Conservation (phyloP, 2,329 filamentous ascomycete species). For the Chrysosporium keratinophilum region DNA sequence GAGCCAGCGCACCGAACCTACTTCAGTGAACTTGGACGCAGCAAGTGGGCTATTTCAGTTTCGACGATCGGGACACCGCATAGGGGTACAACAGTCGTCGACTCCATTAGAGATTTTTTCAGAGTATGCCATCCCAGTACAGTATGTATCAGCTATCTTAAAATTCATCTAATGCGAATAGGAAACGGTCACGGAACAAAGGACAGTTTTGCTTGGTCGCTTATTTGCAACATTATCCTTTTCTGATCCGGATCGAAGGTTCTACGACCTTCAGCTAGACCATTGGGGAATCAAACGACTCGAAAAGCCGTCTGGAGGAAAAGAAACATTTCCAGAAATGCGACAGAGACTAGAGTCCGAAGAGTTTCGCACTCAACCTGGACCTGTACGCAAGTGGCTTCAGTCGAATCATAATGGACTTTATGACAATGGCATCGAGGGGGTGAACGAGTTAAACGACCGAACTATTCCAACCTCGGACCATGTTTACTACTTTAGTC, state of each 20-base stretch:
- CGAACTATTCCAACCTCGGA: background rate
- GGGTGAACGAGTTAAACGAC: background rate
- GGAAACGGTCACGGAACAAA: background rate
- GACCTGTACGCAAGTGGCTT: background rate
- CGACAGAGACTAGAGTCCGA: background rate
- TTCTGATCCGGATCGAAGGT: background rate
- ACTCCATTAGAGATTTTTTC: background rate
- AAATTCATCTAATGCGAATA: background rate
- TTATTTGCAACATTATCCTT: background rate
- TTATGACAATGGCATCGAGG: background rate
- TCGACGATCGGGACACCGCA: background rate
- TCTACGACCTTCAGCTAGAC: background rate
- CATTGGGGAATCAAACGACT: background rate
- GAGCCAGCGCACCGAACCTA: background rate
- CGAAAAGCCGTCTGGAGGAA: background rate
- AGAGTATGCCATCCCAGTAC: background rate
- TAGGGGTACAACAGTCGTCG: background rate
- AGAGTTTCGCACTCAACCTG: background rate
- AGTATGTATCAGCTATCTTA: background rate
- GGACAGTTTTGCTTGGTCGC: background rate
- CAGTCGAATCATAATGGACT: background rate
- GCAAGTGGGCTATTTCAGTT: background rate
- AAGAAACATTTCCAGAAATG: background rate
- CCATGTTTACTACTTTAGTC: background rate
- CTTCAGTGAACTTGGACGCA: background rate